phyloP scores from a whole-genome alignment of 768 basidiomycete species.

The Leccinum sublutescens region DNA sequence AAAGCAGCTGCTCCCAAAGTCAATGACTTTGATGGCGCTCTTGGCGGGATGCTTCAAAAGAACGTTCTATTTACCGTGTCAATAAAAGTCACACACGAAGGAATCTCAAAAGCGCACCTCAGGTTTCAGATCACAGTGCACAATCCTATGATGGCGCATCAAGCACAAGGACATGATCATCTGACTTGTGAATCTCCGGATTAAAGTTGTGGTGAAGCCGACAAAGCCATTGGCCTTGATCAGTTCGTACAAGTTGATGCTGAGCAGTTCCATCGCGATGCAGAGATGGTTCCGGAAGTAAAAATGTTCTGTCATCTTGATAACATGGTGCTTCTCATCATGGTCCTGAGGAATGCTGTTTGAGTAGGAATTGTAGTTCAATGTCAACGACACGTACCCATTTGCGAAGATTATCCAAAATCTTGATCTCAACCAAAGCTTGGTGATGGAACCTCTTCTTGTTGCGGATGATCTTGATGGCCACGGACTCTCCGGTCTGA shows the following conservation, averaged over 20 bases:
- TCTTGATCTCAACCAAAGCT: constrained; percentile 98
- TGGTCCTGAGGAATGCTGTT: constrained; percentile 65
- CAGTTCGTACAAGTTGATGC: constrained; percentile 97
- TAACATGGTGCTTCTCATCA: constrained; percentile 95
- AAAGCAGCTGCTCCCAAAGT: constrained; percentile 98
- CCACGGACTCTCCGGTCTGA: constrained; percentile 92
- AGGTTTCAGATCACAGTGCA: constrained; percentile 98
- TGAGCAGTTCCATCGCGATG: constrained; percentile 96
- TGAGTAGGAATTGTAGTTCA: background rate
- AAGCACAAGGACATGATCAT: constrained; percentile 89
- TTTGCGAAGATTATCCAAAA: constrained; percentile 92
- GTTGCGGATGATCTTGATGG: constrained; percentile 98
- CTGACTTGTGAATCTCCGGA: constrained; percentile 94
- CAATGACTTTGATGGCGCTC: constrained; percentile 97
- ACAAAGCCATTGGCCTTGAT: constrained; percentile 99
- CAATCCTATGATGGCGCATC: constrained; percentile 96
- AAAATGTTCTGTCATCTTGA: constrained; percentile 98
- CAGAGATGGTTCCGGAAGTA: constrained; percentile 97
- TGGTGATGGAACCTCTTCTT: constrained; percentile 99
- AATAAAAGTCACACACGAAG: background rate
- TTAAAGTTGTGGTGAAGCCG: constrained; percentile 94
- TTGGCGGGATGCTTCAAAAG: constrained; percentile 91
- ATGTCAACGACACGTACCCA: constrained; percentile 64
- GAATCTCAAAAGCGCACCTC: constrained; percentile 58
- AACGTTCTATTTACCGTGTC: constrained; percentile 66